These are phyloP conservation scores for Cyamopsis tetragonoloba DNA, from an alignment of 306 rosid species.

Conservation along the genomic window DNA sequence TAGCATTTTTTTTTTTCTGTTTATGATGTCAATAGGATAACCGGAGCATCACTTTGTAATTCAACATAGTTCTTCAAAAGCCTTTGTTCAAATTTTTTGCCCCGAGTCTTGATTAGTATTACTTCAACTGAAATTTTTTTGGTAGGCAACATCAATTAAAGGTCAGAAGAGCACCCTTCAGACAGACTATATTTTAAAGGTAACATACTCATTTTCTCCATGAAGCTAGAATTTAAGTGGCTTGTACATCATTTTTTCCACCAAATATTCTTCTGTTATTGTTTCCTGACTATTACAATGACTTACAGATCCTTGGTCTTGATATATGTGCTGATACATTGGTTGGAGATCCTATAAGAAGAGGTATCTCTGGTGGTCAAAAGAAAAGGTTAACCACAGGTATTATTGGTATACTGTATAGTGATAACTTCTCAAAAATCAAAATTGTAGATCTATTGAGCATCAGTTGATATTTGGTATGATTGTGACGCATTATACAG, in stretches of 20 bases:
- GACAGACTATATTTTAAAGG: conserved; percentile 57
- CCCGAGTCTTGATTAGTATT: not conserved
- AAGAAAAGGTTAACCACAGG: conserved; percentile 66
- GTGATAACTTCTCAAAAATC: not conserved
- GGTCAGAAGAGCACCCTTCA: conserved; percentile 39
- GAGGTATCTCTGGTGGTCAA: conserved; percentile 69
- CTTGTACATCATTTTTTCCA: not conserved
- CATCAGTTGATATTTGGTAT: conserved; percentile 10
- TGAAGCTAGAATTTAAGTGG: not conserved
- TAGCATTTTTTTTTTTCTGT: not conserved
- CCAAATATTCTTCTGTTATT: not conserved
- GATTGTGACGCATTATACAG: conserved; percentile 28
- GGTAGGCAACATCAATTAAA: conserved; percentile 52
- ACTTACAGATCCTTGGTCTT: conserved; percentile 48
- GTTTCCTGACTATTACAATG: not conserved
- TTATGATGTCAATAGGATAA: not conserved
- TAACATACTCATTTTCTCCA: conserved; percentile 12
- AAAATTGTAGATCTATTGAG: not conserved
- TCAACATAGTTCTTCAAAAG: not conserved
- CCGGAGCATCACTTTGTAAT: not conserved
- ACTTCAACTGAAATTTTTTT: not conserved
- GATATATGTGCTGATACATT: conserved; percentile 52
- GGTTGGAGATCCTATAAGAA: conserved; percentile 50
- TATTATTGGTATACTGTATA: not conserved
- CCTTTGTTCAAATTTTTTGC: not conserved